Base-by-base conservation (phyloP, 306 rosid species). In the Sechiopsis laciniata region DNA sequence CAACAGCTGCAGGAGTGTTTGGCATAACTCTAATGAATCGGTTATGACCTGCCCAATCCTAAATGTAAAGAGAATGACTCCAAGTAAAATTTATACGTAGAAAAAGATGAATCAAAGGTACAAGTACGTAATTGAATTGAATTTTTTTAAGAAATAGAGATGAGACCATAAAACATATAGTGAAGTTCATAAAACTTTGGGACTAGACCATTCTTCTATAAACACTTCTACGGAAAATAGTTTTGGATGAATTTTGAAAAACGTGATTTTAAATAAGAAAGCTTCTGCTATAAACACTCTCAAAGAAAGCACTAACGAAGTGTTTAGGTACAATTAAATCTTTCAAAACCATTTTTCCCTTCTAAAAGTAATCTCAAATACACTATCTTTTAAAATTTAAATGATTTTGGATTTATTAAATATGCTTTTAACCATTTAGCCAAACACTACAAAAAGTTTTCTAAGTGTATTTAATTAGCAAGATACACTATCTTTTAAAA, bases 21-120 rank as follows among this genome's bases (percentile, higher is more conserved):
- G 92, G 96, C 88, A 92, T 86, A 54, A 92, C 95, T 80, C 96
- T 85, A 48, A 90, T 78, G 83, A 92, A 87, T 73, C 92, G 85
- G 68, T 78, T 40, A 40, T 81, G 76, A 52, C 89, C 91, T 0
- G 96, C 95, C 96, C 96, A 92, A 81, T 88, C 95, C 97, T 91
- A 74, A 57, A 76, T 57, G 58, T 54, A 59, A 54, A 58, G 24
- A 80, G 60, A 7, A 66, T 73, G 35, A 10, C 45, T 29, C 19
- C 62, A 73, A 15, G 71, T 17, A 12, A 2, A 75, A 22, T 59
- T 17, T 22, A 24, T 19, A 22, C 12, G 37, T 32, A 6, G 37
- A 59, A 42, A 60, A 8, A 12, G 50, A 19, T 17, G 15, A 67
- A 14, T 4, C 21, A 71, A 8, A 37, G 10, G n/a, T 2, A 53